Base-by-base conservation (phyloP, 352 stramenopile species). In the Globisporangium sylvaticum region DNA sequence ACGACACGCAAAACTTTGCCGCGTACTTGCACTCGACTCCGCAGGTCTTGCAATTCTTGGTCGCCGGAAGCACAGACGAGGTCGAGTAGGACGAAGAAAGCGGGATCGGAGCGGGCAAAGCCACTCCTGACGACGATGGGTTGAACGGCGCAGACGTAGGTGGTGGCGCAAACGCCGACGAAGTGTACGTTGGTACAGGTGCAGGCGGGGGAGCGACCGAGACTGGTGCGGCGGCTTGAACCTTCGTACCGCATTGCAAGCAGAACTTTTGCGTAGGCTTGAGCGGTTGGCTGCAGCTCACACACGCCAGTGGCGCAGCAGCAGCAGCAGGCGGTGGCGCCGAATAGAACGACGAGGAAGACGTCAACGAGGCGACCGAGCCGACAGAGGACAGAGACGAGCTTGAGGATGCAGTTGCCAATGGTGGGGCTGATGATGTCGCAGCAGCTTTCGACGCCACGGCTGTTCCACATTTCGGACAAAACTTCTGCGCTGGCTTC, bases 1-100 rank as follows among this genome's bases (percentile, higher is more conserved):
- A 95, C 29, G 76, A 75, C 55, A 92, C 77, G 72, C 87, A 95
- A 64, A 95, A 95, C 65, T 95, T 95, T 54, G 84, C 83, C 6
- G 75, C 71, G 31, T 71, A 74, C 71, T 95, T 95, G 82, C 87
- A 95, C 58, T 85, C 71, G 50, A 84, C 85, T 53, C 75, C 74
- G 66, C 87, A 95, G 12, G 68, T 73, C 34, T 79, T 77, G 62
- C 87, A 95, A n/a, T 75, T 75, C 70, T 91, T 91, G 1, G 79
- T 78, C 20, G 66, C 69, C 4, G 79, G 65, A 46, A 84, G 72
- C 34, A 76, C 77, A 2, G 67, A 75, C 3, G 68, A 52, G 1
- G 71, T 65, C 9, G 77, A 83, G 64, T 68, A 70, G 1, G 80
- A 77, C 9, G 74, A 75, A 5, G 72, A 71, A 31, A 77, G 76